Evolutionary conservation across 2,329 filamentous ascomycete genomes (phyloP).

Genomic region (Arachnomyces sp.): DNA sequence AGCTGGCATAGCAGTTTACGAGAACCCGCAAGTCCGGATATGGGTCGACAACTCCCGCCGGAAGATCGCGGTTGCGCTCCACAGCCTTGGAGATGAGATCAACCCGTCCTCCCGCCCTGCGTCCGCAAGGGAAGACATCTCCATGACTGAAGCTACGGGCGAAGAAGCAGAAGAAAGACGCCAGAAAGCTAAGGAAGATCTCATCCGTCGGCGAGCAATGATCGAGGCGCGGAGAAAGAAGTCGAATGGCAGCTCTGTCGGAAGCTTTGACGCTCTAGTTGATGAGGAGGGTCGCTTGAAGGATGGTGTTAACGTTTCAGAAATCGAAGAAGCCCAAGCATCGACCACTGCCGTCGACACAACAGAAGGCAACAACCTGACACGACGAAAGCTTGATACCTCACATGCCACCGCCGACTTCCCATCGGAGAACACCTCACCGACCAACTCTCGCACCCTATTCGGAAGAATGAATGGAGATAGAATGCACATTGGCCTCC

Average conservation of each 20-base stretch:
- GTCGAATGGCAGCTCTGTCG: constrained; percentile 14
- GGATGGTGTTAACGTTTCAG: constrained; percentile 8
- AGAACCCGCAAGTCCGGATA: constrained; percentile 55
- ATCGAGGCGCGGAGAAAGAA: constrained; percentile 31
- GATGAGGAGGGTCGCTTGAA: constrained; percentile 34
- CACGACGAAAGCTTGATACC: not conserved
- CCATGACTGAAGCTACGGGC: constrained; percentile 40
- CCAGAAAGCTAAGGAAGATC: constrained; percentile 37
- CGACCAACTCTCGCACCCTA: constrained; percentile 12
- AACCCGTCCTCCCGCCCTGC: constrained; percentile 37
- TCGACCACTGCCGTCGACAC: constrained; percentile 33
- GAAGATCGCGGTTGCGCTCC: constrained; percentile 53
- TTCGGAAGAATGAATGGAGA: constrained; percentile 14
- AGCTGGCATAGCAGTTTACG: constrained; percentile 56
- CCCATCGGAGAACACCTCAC: constrained; percentile 4
- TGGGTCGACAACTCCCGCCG: constrained; percentile 56
- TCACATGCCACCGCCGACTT: too few relatives aligned
- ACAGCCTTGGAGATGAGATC: constrained; percentile 54
- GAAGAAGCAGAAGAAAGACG: constrained; percentile 38
- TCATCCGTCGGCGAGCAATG: constrained; percentile 34
- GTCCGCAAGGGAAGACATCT: constrained; percentile 32
- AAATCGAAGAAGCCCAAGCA: constrained; percentile 15
- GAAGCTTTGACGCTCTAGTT: constrained; percentile 39
- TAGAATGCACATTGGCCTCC: constrained; percentile 21
- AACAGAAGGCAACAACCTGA: constrained; percentile 13